Evolutionary conservation across 139 green algal species (phyloP), one percentile per base, ranked within the genome.

Genomic region (Micractinium sp.): DNA sequence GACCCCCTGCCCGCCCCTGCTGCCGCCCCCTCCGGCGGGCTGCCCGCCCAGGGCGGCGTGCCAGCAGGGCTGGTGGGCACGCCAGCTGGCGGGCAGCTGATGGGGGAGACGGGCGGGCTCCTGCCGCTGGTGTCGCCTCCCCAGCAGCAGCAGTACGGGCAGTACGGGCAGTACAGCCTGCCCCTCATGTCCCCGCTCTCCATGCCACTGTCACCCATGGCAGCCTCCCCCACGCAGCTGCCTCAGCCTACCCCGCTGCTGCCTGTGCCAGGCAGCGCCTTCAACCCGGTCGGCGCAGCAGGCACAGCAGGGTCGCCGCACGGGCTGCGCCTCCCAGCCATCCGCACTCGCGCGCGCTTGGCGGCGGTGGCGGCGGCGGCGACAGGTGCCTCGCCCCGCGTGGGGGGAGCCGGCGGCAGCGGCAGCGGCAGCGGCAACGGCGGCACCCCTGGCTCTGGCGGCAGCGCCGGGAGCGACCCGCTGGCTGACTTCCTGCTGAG

Each of bases 401-500:
- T 31, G 53, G 71, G 36, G 19, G 12, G 12, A 27, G 74, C 63
- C 14, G 47, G 35, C 27, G 61, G n/a, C 5, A 16, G n/a, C 19
- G 29, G 25, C 53, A 60, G 53, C 33, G 61, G n/a, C 5, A 16
- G n/a, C 19, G 29, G 25, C 53, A 60, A 33, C 33, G 39, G 76
- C 31, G 35, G 35, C 25, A 67, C 71, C 47, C 29, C 39, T 23
- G 67, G 27, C 12, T 38, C 67, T 25, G 36, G 33, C 33, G 15
- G 9, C 4, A 78, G 60, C 23, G 53, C 53, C 35, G 56, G 81
- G 63, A 25, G 23, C 3, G 60, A 47, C 18, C 15, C 82, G 69
- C 73, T 88, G 12, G 69, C 85, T 56, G 85, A 22, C 47, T 74
- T 82, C 73, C 74, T 66, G 16, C 36, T 92, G 25, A 88, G 85